A percentile compares a stretch with the other conserved stretches of the same genome.
Conservation (phyloP, 1,284 basidiomycete genomes). For the Leccinum solheimii region DNA sequence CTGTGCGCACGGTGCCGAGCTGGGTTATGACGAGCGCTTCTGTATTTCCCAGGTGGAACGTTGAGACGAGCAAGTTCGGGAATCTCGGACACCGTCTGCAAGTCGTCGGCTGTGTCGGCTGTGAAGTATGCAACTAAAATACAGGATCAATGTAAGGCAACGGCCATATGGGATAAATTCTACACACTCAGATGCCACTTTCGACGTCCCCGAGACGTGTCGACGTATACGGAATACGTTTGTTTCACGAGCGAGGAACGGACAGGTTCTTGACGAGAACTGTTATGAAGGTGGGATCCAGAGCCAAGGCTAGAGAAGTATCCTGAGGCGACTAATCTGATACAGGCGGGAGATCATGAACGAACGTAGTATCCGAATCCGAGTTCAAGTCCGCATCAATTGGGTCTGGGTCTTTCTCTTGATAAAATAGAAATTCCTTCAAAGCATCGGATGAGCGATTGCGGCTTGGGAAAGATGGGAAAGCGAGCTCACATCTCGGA, state of each 20-base stretch:
- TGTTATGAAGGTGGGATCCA: slow-evolving; percentile 39
- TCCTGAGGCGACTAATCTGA: slow-evolving; percentile 9
- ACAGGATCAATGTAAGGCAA: slow-evolving; percentile 9
- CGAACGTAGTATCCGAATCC: slow-evolving; percentile 46
- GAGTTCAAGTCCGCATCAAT: slow-evolving; percentile 46
- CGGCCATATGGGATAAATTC: neutral
- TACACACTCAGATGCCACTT: slow-evolving; percentile 79
- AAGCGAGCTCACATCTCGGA: slow-evolving; percentile 59
- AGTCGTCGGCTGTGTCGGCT: slow-evolving; percentile 53
- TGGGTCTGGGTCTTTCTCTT: slow-evolving; percentile 55
- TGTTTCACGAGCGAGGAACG: slow-evolving; percentile 69
- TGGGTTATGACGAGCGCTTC: slow-evolving; percentile 54
- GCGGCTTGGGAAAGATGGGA: slow-evolving; percentile 2
- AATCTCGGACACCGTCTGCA: slow-evolving; percentile 59
- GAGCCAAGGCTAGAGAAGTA: slow-evolving; percentile 33
- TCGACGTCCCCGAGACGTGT: slow-evolving; percentile 57
- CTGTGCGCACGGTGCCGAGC: slow-evolving; percentile 31
- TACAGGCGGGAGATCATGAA: slow-evolving; percentile 4
- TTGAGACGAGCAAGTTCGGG: slow-evolving; percentile 50
- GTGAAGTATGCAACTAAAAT: slow-evolving; percentile 70
- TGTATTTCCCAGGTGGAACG: slow-evolving; percentile 62
- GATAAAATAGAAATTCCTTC: slow-evolving; percentile 77
- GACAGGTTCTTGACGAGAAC: slow-evolving; percentile 34
- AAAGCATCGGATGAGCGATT: slow-evolving; percentile 13
- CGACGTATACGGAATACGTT: slow-evolving; percentile 75